Evolutionary conservation across 352 stramenopile species (phyloP), one percentile per base, ranked within the genome.

Genomic region (Globisporangium canariense): DNA sequence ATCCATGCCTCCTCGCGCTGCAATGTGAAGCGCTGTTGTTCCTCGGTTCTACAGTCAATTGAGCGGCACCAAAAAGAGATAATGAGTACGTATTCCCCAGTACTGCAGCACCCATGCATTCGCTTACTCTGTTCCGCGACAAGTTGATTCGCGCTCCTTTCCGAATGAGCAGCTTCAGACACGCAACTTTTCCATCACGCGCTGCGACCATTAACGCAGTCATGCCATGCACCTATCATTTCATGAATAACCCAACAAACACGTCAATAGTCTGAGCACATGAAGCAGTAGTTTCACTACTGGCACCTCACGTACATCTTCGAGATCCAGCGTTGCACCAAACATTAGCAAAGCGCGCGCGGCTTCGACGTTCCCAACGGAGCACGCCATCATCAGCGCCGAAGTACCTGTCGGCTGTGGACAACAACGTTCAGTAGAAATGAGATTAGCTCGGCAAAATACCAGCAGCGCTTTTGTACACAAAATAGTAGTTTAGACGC

Each of bases 331-430:
- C 54, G 81, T 91, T 18, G 86, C 84, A 25, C 86, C 85, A 76
- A 90, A 95, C 84, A 93, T 93, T 18, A 95, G 65, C 65, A 95
- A 67, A 3, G 86, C 86, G 0, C 86, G 78, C 13, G 83, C 82
- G 0, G 78, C 86, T 65, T 95, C 84, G n/a, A 95, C 78, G 65
- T 95, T 95, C n/a, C 84, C 86, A 1, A 90, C 83, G 3, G 86
- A 93, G 53, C 84, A 91, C 56, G 86, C 86, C 67, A 92, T 88
- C 86, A 95, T 95, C 8, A 95, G 67, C 13, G 86, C 77, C 2
- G 83, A 88, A 25, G 86, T 91, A 7, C 86, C 86, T 7, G 86
- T 95, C 2, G 86, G 86, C 84, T 95, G 52, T 8, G 53, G 13
- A 60, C 28, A 64, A 65, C 14, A 47, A 28, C 55, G 8, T 34